Evolutionary conservation across 1,284 basidiomycete species (phyloP).

Genomic region (Meira miltonrushii): DNA sequence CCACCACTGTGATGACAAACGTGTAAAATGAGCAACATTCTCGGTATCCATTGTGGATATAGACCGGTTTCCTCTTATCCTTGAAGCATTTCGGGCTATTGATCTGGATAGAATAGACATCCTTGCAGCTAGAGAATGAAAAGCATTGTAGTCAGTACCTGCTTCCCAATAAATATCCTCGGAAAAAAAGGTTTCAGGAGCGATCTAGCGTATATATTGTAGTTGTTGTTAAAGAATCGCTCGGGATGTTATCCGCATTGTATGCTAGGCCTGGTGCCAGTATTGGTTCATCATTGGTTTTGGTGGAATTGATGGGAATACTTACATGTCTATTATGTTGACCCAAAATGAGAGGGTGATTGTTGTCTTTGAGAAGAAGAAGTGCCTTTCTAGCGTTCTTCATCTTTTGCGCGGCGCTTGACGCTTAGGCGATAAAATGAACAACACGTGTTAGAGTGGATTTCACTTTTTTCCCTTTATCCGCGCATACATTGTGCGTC

Average conservation of each 20-base stretch:
- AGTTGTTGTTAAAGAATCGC: constrained; percentile 5
- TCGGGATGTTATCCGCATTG: constrained; percentile 7
- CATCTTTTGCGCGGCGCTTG: not conserved
- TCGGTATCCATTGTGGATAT: constrained; percentile 59
- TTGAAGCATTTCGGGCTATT: not conserved
- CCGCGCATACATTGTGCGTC: not conserved
- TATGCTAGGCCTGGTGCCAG: constrained; percentile 17
- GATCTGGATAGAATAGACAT: not conserved
- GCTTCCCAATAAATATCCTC: not conserved
- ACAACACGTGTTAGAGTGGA: not conserved
- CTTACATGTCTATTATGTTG: not conserved
- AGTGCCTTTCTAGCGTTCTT: not conserved
- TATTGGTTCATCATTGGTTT: constrained; percentile 6
- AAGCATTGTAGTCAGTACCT: not conserved
- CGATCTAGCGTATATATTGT: constrained; percentile 14
- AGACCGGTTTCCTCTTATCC: not conserved
- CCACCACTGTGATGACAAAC: constrained; percentile 92
- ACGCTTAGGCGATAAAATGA: not conserved
- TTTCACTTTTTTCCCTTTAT: not conserved
- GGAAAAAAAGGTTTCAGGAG: constrained; percentile 1
- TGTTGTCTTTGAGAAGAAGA: not conserved
- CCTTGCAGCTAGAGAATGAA: not conserved
- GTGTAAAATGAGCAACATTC: constrained; percentile 81
- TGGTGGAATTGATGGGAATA: not conserved
- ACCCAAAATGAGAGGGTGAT: not conserved